A percentile compares a stretch with the other conserved stretches of the same genome.
phyloP scores from a whole-genome alignment of 202 grass and related monocot genomes.

The Schoenoplectus tabernaemontani region DNA sequence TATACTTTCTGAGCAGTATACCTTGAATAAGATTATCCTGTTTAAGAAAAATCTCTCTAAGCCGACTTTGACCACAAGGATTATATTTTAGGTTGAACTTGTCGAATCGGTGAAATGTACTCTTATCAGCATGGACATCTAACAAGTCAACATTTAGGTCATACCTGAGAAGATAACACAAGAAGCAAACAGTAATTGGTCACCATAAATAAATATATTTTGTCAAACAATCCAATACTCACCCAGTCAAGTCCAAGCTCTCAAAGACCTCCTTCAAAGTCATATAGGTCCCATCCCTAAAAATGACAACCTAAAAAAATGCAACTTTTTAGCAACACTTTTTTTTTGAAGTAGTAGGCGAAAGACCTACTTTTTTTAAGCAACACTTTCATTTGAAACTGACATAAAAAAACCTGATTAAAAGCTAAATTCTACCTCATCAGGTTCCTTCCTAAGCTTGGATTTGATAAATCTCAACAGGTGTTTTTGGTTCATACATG shows the following conservation, averaged over 20 bases:
- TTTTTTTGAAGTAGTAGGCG: too few relatives aligned
- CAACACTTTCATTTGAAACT: conserved; percentile 10
- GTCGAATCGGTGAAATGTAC: conserved; percentile 98
- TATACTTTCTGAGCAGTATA: conserved; percentile 29
- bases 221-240: conserved; percentile 27
- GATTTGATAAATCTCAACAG: conserved; percentile 89
- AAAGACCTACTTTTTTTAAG: too few relatives aligned
- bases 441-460: conserved; percentile 94
- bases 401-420: neutral
- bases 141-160: conserved; percentile 96
- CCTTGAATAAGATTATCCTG: conserved; percentile 99
- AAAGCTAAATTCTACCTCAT: conserved; percentile 52
- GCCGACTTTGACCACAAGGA: conserved; percentile 94
- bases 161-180: conserved; percentile 48
- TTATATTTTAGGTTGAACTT: conserved; percentile 99
- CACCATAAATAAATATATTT: neutral
- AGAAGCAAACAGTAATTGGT: neutral
- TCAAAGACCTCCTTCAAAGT: conserved; percentile 98
- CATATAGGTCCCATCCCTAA: conserved; percentile 97
- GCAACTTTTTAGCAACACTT: too few relatives aligned
- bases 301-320: conserved; percentile 99
- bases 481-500: conserved; percentile 99
- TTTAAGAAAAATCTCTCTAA: conserved; percentile 97
- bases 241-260: conserved; percentile 97
- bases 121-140: conserved; percentile 99